Base-by-base conservation (phyloP, 2,329 filamentous ascomycete species). In the Escovopsis sp. region DNA sequence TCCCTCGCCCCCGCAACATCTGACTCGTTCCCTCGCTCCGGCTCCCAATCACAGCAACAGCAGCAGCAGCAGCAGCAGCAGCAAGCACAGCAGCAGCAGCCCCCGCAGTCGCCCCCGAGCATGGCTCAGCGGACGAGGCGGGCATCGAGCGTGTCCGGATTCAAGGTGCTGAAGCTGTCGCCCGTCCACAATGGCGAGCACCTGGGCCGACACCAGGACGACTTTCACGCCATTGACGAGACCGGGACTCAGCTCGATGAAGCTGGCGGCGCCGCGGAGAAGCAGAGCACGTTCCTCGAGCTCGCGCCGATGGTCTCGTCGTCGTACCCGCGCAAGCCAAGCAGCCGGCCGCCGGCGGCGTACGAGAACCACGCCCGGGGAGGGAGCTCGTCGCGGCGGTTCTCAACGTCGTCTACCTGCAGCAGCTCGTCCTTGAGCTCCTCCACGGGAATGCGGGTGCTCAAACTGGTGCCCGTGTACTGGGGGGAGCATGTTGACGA, bases 391-490 rank as follows among this genome's bases (percentile, higher is more conserved):
- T 51, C 50, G 45, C 63, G 69, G 50, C 69, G 72, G 52, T 68
- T 63, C 43, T 71, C 63, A 42, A 71, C 68, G 39, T 23, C 21
- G 21, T 23, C 21, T 3, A 9, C 21, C 6, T 11, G 11, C 6
- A 23, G 21, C 21, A 23, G 21, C 21, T 4, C 21, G 21, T 23
- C 21, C 21, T 9, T 23, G 21, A 70, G 66, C 52, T 52, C 53
- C 48, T 41, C 38, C 45, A 48, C 44, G 38, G 52, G 60, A 42
- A 56, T 60, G 45, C 62, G 65, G 39, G 69, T 78, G 53, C 65
- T 79, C 45, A 76, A 75, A 62, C 69, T 79, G 39, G 69, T 70
- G 17, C 72, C 72, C 25, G 72, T 77, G 39, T 70, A 76, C 64
- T 75, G 63, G 55, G 73, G 73, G 44, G 71, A 70, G 61, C 68